phyloP scores from a whole-genome alignment of 345 rosid species.

The Syzygium grande region DNA sequence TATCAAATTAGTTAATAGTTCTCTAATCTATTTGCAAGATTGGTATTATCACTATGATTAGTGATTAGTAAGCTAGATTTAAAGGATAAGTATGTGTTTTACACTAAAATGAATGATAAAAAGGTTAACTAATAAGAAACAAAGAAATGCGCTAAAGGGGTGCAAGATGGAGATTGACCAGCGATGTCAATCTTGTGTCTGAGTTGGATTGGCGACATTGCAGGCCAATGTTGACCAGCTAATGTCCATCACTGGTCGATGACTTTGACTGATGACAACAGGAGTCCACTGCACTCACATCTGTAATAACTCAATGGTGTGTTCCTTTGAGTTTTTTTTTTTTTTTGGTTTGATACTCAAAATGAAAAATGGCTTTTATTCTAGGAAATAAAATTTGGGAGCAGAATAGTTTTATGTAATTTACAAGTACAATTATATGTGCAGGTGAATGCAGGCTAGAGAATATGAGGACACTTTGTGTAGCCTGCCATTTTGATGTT shows the following conservation, averaged over 20 bases:
- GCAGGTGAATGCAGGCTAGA: conserved; percentile 85
- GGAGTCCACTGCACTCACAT: background rate
- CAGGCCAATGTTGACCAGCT: background rate
- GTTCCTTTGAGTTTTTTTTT: background rate
- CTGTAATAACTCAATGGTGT: background rate
- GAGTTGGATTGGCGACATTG: background rate
- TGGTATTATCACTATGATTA: background rate
- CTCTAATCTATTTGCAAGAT: background rate
- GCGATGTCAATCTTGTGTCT: background rate
- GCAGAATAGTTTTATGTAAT: background rate
- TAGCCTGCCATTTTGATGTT: conserved; percentile 78
- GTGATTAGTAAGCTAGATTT: background rate
- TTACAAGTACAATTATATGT: background rate
- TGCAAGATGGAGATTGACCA: background rate
- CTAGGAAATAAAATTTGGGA: background rate
- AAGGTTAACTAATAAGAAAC: background rate
- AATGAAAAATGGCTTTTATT: background rate
- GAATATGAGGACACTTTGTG: conserved; percentile 93
- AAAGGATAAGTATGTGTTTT: background rate
- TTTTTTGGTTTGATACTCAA: background rate
- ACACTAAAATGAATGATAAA: background rate
- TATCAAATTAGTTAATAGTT: background rate
- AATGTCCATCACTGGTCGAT: background rate
- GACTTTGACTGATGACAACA: background rate
- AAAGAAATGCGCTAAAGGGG: background rate